Evolutionary conservation across 176 grass and related monocot genomes (phyloP), one percentile per base, ranked within the genome.

Genomic region (Hordeum marinum): DNA sequence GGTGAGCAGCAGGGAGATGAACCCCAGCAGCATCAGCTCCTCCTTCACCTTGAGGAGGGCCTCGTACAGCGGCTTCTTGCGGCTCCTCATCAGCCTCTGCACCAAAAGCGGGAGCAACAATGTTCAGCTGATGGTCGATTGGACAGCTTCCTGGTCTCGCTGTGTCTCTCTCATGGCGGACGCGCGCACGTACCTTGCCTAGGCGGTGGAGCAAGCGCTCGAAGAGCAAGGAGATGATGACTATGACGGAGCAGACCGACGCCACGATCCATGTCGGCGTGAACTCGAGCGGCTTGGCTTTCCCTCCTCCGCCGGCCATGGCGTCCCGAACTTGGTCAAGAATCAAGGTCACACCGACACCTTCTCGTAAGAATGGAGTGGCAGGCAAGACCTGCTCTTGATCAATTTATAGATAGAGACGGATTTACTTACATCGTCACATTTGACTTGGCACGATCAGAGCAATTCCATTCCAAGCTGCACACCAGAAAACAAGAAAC

Each of bases 241-340:
- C 85, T 58, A 98, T 98, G 32, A 90, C 37, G 73, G 83, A 80
- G 84, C 96, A 98, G 9, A 98, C 88, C 52, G 89, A 31, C 13
- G 93, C 83, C 18, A 95, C 92, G 59, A 98, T 98, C 93, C 96
- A 98, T 48, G 96, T 98, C n/a, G 96, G 96, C 37, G 93, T 98
- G 86, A 81, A 74, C 92, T 95, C 91, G 15, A 98, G 80, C 64
- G 72, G 72, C 42, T 27, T 86, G 24, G 62, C 84, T 24, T 71
- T 64, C 10, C 11, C 88, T 40, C 67, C 85, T 10, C 84, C 87
- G 25, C 92, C 81, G 13, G 88, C 88, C 95, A 94, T 97, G 75
- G 85, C 25, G 71, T 24, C 40, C 8, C 40, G 0, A 57, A 57
- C 18, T 54, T 9, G 0, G 52, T 57, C 58, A 32, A 20, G 43